Conservation (phyloP, 75 land plant species). For the Adiantum capillusveneris region DNA sequence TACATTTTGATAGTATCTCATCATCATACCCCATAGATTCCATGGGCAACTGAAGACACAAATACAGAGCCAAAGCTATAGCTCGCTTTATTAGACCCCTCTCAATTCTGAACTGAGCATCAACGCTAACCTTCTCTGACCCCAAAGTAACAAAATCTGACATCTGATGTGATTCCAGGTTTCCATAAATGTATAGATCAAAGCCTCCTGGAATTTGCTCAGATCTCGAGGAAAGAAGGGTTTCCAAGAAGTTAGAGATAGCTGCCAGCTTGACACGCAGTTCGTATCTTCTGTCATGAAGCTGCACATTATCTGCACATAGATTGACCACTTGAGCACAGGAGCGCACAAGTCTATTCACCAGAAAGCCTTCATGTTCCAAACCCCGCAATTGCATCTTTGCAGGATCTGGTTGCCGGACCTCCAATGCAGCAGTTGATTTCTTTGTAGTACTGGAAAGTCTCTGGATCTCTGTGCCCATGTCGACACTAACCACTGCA, state of each 20-base stretch:
- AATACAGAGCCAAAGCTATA: constrained; percentile 23
- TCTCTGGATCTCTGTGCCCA: too few relatives aligned
- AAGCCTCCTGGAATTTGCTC: constrained; percentile 21
- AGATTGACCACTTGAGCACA: constrained; percentile 4
- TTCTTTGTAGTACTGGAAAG: not conserved
- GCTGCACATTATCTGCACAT: constrained; percentile 4
- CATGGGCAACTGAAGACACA: constrained; percentile 16
- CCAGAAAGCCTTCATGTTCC: too few relatives aligned
- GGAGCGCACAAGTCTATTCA: not conserved
- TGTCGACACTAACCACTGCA: too few relatives aligned
- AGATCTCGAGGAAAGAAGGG: constrained; percentile 5
- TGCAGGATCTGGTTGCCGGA: not conserved
- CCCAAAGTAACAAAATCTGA: not conserved
- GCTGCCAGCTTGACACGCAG: constrained; percentile 33
- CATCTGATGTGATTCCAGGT: not conserved
- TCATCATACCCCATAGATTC: constrained; percentile 15
- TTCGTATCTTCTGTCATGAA: constrained; percentile 11
- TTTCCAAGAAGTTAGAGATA: constrained; percentile 22
- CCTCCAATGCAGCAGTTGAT: not conserved
- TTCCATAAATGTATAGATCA: constrained; percentile 11
- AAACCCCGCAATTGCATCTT: too few relatives aligned
- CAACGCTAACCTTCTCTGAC: constrained; percentile 2
- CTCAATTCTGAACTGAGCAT: constrained; percentile 18
- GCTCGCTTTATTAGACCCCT: constrained; percentile 17
- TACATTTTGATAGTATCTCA: not conserved